Evolutionary conservation across 371 early-diverging fungal species (phyloP).

Genomic region (Actinomortierella ambigua): DNA sequence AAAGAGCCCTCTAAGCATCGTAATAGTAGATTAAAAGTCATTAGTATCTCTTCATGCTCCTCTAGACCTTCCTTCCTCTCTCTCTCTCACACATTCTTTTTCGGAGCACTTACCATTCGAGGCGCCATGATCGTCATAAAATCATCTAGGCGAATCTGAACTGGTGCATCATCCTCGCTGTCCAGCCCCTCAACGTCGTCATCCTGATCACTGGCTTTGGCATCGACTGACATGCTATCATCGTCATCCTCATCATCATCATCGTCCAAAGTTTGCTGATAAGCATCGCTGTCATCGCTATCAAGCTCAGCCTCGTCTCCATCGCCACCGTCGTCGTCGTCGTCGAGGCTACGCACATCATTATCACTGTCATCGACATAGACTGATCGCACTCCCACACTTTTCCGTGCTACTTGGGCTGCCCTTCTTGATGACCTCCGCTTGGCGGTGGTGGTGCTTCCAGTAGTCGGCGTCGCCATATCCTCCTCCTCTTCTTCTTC

Average conservation of each 20-base stretch:
- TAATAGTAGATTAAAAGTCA: background rate
- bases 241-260: background rate
- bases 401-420: constrained; percentile 2
- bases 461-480: background rate
- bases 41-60: background rate
- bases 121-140: constrained; percentile 72
- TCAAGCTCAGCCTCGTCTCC: background rate
- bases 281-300: background rate
- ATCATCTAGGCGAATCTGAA: constrained; percentile 58
- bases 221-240: background rate
- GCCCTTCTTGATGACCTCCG: constrained; percentile 20
- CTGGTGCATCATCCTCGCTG: background rate
- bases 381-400: constrained; percentile 11
- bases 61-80: too few relatives aligned
- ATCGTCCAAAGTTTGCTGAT: background rate
- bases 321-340: constrained; percentile 10
- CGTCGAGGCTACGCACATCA: constrained; percentile 1
- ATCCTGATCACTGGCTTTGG: background rate
- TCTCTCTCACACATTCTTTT: background rate
- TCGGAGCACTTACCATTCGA: constrained; percentile 14
- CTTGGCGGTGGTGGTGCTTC: background rate
- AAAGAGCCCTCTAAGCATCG: background rate
- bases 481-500: constrained; percentile 1
- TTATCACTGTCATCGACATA: constrained; percentile 31
- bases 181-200: constrained; percentile 1